These are phyloP conservation scores for Pyrenophora teres DNA, from an alignment of 2,329 filamentous ascomycete genomes.

Conservation along the genomic window DNA sequence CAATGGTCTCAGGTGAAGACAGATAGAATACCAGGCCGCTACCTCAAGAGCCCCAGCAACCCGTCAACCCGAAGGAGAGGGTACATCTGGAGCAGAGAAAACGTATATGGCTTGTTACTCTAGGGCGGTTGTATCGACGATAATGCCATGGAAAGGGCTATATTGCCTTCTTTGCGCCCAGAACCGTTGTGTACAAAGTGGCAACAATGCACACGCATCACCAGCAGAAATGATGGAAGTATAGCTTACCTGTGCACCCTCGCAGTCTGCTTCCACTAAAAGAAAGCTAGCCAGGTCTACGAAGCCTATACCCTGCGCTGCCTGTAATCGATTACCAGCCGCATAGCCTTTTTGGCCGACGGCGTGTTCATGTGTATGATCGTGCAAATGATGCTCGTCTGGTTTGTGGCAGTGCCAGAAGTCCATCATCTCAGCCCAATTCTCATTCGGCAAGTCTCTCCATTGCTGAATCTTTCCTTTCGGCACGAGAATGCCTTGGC, in stretches of 20 bases:
- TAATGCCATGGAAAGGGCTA: slow-evolving; percentile 53
- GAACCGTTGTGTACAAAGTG: not conserved
- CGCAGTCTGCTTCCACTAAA: slow-evolving; percentile 69
- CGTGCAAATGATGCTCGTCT: slow-evolving; percentile 61
- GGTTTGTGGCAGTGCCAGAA: slow-evolving; percentile 99
- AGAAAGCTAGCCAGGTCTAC: slow-evolving; percentile 82
- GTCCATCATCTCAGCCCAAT: slow-evolving; percentile 99
- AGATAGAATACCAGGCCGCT: slow-evolving; percentile 42
- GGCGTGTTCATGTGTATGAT: slow-evolving; percentile 46
- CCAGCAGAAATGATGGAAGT: not conserved
- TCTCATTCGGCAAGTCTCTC: slow-evolving; percentile 94
- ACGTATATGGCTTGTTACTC: slow-evolving; percentile 46
- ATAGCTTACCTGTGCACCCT: slow-evolving; percentile 50
- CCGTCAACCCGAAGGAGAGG: slow-evolving; percentile 41
- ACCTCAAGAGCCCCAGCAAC: slow-evolving; percentile 29
- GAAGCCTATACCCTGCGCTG: slow-evolving; percentile 70
- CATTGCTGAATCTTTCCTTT: slow-evolving; percentile 57
- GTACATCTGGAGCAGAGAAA: slow-evolving; percentile 27
- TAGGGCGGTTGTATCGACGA: slow-evolving; percentile 66
- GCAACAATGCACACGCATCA: not conserved
- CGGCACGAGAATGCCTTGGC: slow-evolving; percentile 24
- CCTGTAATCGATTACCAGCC: slow-evolving; percentile 74
- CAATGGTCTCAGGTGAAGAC: slow-evolving; percentile 37
- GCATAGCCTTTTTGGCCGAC: slow-evolving; percentile 69
- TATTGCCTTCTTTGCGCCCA: slow-evolving; percentile 63